These are phyloP conservation scores for Aspergillus versicolor DNA, from an alignment of 2,329 filamentous ascomycete genomes.

Conservation along the genomic window DNA sequence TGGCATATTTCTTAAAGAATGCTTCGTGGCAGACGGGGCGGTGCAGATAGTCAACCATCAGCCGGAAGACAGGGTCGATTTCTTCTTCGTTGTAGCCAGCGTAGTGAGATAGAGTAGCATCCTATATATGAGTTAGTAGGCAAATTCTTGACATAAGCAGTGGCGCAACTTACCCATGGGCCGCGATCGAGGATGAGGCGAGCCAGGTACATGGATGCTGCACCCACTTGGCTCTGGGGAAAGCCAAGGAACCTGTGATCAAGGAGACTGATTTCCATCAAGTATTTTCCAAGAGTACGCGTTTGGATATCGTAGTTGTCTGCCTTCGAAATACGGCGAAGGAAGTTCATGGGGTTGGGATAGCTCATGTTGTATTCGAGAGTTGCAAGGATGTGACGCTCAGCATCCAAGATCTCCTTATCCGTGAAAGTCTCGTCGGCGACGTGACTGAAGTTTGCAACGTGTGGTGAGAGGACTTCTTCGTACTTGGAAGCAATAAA, in stretches of 20 bases:
- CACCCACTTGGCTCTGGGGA: conserved; percentile 85
- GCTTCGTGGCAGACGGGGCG: conserved; percentile 90
- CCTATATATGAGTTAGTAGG: conserved; percentile 49
- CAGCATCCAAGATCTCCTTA: conserved; percentile 93
- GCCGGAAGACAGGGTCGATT: conserved; percentile 83
- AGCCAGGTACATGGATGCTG: conserved; percentile 91
- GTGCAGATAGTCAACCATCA: conserved; percentile 96
- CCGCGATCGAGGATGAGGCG: conserved; percentile 88
- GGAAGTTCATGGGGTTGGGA: conserved; percentile 99
- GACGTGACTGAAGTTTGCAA: conserved; percentile 95
- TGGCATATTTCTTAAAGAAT: conserved; percentile 99
- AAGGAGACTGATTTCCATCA: conserved; percentile 93
- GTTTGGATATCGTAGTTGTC: conserved; percentile 99
- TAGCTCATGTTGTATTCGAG: conserved; percentile 98
- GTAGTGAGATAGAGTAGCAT: conserved; percentile 83
- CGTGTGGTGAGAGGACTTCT: conserved; percentile 93
- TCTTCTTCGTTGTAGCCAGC: conserved; percentile 91
- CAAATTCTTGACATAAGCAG: background rate
- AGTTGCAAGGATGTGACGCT: conserved; percentile 86
- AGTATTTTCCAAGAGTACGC: conserved; percentile 93
- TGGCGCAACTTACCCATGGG: conserved; percentile 70
- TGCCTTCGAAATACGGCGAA: conserved; percentile 96
- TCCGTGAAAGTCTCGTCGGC: conserved; percentile 96
- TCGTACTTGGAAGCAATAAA: conserved; percentile 99
- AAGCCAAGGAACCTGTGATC: conserved; percentile 92